A percentile compares a stretch with the other conserved stretches of the same genome.
phyloP scores from a whole-genome alignment of 2,329 filamentous ascomycete species.

The Pyrenophora graminea region DNA sequence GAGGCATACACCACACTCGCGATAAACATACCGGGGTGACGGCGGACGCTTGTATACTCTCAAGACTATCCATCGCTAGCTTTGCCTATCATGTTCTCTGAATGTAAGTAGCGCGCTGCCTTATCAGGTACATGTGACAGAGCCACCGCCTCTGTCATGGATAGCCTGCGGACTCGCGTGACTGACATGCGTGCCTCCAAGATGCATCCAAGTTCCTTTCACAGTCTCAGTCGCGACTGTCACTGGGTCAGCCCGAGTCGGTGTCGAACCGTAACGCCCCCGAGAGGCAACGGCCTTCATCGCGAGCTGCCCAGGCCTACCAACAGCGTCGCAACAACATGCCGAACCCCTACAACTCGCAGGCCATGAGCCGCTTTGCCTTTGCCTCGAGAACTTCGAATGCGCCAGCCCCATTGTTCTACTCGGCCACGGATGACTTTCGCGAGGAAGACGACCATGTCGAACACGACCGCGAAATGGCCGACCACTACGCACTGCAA shows the following conservation, averaged over 20 bases:
- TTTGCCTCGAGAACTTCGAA: conserved; percentile 78
- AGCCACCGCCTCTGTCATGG: conserved; percentile 34
- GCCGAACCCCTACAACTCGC: conserved; percentile 76
- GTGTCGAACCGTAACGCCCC: conserved; percentile 55
- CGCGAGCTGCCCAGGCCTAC: conserved; percentile 56
- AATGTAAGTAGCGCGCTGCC: conserved; percentile 68
- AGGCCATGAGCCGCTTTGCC: conserved; percentile 70
- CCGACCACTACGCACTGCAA: conserved; percentile 92
- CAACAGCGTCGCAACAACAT: conserved; percentile 54
- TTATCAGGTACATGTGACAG: conserved; percentile 43
- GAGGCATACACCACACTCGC: conserved; percentile 23
- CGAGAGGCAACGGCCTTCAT: conserved; percentile 50
- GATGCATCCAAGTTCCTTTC: conserved; percentile 98
- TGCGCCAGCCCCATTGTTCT: conserved; percentile 89
- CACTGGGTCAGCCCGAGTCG: conserved; percentile 63
- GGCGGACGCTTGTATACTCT: conserved; percentile 25
- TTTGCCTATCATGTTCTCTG: conserved; percentile 71
- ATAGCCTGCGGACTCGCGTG: conserved; percentile 43
- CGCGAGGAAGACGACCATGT: conserved; percentile 92
- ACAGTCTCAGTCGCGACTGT: conserved; percentile 91
- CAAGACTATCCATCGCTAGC: conserved; percentile 16
- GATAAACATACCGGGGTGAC: conserved; percentile 24
- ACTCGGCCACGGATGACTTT: conserved; percentile 87
- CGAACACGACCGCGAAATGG: conserved; percentile 85
- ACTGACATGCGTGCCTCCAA: conserved; percentile 53